Percentiles rank a stretch among this genome's conserved stretches.
phyloP scores from a whole-genome alignment of 495 filamentous ascomycete genomes.

The Tuber indicum region DNA sequence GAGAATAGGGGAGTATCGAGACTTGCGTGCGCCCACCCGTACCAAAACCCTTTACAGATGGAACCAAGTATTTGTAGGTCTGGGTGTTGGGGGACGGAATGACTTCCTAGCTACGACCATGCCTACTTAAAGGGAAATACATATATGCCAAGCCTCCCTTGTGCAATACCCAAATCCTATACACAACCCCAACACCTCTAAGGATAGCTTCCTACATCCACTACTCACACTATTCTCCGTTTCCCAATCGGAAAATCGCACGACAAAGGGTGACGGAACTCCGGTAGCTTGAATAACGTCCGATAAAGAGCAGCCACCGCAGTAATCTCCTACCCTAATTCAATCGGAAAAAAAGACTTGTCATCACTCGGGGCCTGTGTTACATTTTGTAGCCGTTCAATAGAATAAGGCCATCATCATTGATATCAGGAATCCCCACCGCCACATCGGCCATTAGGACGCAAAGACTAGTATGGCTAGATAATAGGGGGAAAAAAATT shows the following conservation, averaged over 20 bases:
- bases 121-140: no score
- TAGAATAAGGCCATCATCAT: neutral
- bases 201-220: no score
- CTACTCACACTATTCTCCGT: neutral
- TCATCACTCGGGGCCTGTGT: constrained; percentile 1
- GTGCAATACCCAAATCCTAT: no score
- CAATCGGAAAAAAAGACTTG: neutral
- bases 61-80: neutral
- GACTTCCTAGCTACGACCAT: no score
- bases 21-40: neutral
- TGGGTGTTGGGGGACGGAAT: no score
- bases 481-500: neutral
- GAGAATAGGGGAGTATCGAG: neutral
- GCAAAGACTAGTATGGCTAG: neutral
- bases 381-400: neutral
- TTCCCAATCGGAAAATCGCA: neutral
- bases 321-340: neutral
- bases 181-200: no score
- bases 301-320: neutral
- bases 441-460: neutral
- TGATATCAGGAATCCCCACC: neutral
- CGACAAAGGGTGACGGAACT: neutral
- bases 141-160: no score
- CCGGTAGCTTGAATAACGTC: neutral
- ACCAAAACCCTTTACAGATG: neutral